These are phyloP conservation scores for Ampelocalamus luodianensis DNA, from an alignment of 176 grass and related monocot species.

Conservation along the genomic window DNA sequence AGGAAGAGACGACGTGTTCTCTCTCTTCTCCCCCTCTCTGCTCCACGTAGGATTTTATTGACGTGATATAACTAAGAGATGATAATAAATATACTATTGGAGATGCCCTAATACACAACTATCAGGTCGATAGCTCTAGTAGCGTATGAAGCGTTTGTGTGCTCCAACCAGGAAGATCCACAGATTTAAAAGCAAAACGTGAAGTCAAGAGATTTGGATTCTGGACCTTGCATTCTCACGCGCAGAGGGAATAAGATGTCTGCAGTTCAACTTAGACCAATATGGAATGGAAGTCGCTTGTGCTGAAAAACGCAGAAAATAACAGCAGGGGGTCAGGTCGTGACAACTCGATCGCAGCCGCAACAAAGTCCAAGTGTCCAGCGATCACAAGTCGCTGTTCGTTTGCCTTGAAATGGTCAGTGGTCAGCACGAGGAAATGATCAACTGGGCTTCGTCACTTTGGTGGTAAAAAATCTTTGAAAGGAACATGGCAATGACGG, in stretches of 20 bases:
- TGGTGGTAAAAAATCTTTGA: not conserved
- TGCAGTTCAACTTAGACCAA: not conserved
- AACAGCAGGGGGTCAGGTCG: not conserved
- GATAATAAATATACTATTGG: too few relatives aligned
- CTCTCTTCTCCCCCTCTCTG: too few relatives aligned
- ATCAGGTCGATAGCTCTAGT: not conserved
- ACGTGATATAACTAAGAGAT: too few relatives aligned
- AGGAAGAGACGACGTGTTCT: too few relatives aligned
- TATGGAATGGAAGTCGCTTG: not conserved
- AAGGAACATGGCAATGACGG: slow-evolving; percentile 1
- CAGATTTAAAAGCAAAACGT: not conserved
- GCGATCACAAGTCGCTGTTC: not conserved
- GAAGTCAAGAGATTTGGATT: not conserved
- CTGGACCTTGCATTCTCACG: not conserved
- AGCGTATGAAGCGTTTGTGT: not conserved
- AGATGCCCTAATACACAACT: not conserved
- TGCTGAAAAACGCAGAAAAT: not conserved
- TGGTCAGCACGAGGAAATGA: slow-evolving; percentile 27
- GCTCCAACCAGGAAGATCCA: not conserved
- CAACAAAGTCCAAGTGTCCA: slow-evolving; percentile 6
- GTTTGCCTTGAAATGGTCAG: slow-evolving; percentile 40
- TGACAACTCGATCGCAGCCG: not conserved
- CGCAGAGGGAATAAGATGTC: not conserved
- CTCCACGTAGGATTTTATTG: too few relatives aligned
- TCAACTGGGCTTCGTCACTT: slow-evolving; percentile 17